A percentile compares a stretch with the other conserved stretches of the same genome.
These are phyloP conservation scores for Trypanosomatidae sp. DNA, from an alignment of 208 protist species.

Conservation along the genomic window DNA sequence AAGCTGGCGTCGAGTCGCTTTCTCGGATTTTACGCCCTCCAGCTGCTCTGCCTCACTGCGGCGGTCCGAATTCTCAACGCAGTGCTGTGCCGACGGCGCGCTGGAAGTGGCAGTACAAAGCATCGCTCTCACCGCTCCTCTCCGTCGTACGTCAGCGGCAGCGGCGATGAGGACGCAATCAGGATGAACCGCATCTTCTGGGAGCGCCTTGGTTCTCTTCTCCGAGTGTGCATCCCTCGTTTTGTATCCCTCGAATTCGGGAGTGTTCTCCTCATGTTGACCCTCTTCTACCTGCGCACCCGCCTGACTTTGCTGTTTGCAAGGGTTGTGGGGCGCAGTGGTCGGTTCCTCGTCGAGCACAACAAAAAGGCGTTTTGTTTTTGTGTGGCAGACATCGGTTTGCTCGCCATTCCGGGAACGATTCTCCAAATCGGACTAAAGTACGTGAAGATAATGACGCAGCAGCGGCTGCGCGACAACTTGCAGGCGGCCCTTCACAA, in stretches of 20 bases:
- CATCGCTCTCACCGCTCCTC: constrained; percentile 13
- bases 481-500: constrained; percentile 59
- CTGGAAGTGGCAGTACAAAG: constrained; percentile 4
- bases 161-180: constrained; percentile 16
- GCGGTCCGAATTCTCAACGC: constrained; percentile 24
- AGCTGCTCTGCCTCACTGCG: constrained; percentile 28
- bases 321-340: constrained; percentile 45
- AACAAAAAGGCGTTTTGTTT: constrained; percentile 63
- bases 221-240: constrained; percentile 68
- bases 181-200: constrained; percentile 53
- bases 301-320: constrained; percentile 68
- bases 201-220: constrained; percentile 45
- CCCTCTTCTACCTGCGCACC: constrained; percentile 48
- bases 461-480: constrained; percentile 63
- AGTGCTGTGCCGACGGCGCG: constrained; percentile 11
- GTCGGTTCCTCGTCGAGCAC: constrained; percentile 55
- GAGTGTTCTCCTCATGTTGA: constrained; percentile 36
- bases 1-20: constrained; percentile 25
- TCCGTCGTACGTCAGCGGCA: background rate
- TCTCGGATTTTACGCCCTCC: constrained; percentile 33
- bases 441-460: constrained; percentile 71
- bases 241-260: constrained; percentile 52
- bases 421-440: constrained; percentile 60
- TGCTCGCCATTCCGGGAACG: constrained; percentile 69
- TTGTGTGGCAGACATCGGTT: constrained; percentile 60